Base-by-base conservation (phyloP, 2,329 filamentous ascomycete genomes). In the Cladophialophora chaetospira region DNA sequence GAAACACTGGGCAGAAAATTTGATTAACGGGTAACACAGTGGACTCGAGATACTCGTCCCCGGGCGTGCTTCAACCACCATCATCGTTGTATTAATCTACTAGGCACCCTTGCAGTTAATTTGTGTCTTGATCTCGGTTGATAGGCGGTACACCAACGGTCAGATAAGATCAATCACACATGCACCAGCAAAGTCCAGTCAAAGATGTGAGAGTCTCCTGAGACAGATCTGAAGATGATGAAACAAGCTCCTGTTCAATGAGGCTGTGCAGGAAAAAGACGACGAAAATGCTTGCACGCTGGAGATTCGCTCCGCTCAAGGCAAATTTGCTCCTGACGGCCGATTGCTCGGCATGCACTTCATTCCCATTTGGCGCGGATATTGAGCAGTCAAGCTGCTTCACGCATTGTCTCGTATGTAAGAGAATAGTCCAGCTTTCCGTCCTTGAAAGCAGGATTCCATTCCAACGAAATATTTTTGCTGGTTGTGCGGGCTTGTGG, bases 241-340 rank as follows among this genome's bases (percentile, higher is more conserved):
- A 61, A 57, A 61, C 58, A 57, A 51, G 35, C 36, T 42, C 46
- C 28, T 26, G 40, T 21, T 36, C 15, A 43, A 43, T 29, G 52
- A n/a, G 9, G 55, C 55, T 53, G 58, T 54, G 55, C 54, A 57
- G 58, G 54, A 57, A 15, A 46, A 17, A 21, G 8, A n/a, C n/a
- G n/a, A n/a, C n/a, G n/a, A n/a, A n/a, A 11, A 17, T 36, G 17
- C 28, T 5, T 10, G 9, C 11, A 10, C 13, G 10, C 46, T 36
- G 38, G 53, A 54, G 52, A 55, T 55, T 58, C 50, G 47, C 40
- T 47, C 52, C 40, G 36, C 19, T 28, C 11, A 28, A 19, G 36
- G 15, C 26, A 52, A 44, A 44, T 44, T 44, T 44, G 42, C 10
- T 44, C 42, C 26, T 47, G 19, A 29, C 15, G 17, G 13, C 36